A percentile compares a stretch with the other conserved stretches of the same genome.
Evolutionary conservation across 352 stramenopile genomes (phyloP).

Genomic region (Phytophthora pisi): DNA sequence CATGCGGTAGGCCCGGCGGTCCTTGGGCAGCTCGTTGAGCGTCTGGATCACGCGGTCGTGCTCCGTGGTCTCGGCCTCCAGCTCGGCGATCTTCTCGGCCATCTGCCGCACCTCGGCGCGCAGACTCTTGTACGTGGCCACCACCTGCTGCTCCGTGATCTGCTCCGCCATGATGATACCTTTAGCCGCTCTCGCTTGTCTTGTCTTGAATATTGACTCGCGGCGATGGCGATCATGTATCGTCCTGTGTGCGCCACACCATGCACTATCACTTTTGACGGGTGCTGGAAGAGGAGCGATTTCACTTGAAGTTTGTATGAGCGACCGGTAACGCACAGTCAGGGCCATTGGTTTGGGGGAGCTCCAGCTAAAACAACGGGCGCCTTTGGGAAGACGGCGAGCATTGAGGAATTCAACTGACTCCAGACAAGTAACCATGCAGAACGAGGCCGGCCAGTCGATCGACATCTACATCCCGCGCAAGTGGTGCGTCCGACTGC

Average conservation of each 20-base stretch:
- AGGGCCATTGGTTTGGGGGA: slow-evolving; percentile 75
- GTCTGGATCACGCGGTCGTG: slow-evolving; percentile 87
- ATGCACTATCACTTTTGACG: slow-evolving; percentile 11
- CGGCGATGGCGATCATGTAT: slow-evolving; percentile 2
- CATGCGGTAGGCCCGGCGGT: slow-evolving; percentile 94
- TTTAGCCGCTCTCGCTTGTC: slow-evolving; percentile 3
- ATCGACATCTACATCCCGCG: slow-evolving; percentile 99
- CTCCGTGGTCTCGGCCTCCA: slow-evolving; percentile 85
- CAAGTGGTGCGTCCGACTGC: slow-evolving; percentile 89
- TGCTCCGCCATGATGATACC: slow-evolving; percentile 46
- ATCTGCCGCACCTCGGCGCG: slow-evolving; percentile 82
- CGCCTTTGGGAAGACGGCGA: not conserved
- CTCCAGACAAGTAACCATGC: slow-evolving; percentile 83
- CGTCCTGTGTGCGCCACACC: slow-evolving; percentile 16
- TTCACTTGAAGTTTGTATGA: slow-evolving; percentile 51
- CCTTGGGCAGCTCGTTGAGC: slow-evolving; percentile 67
- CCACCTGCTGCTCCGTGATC: slow-evolving; percentile 87
- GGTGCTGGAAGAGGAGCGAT: slow-evolving; percentile 6
- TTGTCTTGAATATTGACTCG: slow-evolving; percentile 1
- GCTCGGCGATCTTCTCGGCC: slow-evolving; percentile 84
- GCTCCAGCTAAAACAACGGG: slow-evolving; percentile 1
- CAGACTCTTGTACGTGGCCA: slow-evolving; percentile 89
- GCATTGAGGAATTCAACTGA: slow-evolving; percentile 71
- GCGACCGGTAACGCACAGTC: slow-evolving; percentile 84
- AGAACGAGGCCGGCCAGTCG: slow-evolving; percentile 97